A percentile compares a stretch with the other conserved stretches of the same genome.
phyloP scores from a whole-genome alignment of 2,329 filamentous ascomycete genomes.

The Penicillium verrucosum region DNA sequence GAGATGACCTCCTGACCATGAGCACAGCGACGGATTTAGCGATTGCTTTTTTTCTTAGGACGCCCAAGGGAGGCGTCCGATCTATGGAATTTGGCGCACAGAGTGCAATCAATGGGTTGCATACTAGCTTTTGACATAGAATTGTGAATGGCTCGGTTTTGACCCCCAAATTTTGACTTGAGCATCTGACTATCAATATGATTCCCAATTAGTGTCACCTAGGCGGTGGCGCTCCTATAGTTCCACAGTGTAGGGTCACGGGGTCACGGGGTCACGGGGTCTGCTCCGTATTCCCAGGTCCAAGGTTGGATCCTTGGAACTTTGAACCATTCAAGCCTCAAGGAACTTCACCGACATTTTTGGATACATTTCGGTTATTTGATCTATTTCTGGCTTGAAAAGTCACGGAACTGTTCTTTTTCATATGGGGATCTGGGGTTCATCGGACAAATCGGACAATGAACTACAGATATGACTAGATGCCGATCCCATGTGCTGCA shows the following conservation, averaged over 20 bases:
- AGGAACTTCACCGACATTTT: not conserved
- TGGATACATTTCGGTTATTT: not conserved
- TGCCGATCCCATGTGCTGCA: not conserved
- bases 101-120: not conserved
- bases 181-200: constrained; percentile 3
- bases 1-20: constrained; percentile 14
- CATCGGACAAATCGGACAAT: not conserved
- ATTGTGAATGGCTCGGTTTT: not conserved
- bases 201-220: not conserved
- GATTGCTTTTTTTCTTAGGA: constrained; percentile 10
- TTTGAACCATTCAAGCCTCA: not conserved
- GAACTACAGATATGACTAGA: not conserved
- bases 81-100: not conserved
- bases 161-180: not conserved
- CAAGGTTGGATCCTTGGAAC: not conserved
- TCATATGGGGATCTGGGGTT: not conserved
- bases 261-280: not conserved
- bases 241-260: not conserved
- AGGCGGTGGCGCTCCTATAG: not conserved
- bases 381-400: not conserved
- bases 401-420: not conserved
- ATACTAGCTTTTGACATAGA: not conserved
- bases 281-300: not conserved
- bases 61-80: not conserved
- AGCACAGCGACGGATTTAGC: constrained; percentile 20